These are phyloP conservation scores for Mucor velutinosus DNA, from an alignment of 371 early-diverging fungal species.

Conservation along the genomic window DNA sequence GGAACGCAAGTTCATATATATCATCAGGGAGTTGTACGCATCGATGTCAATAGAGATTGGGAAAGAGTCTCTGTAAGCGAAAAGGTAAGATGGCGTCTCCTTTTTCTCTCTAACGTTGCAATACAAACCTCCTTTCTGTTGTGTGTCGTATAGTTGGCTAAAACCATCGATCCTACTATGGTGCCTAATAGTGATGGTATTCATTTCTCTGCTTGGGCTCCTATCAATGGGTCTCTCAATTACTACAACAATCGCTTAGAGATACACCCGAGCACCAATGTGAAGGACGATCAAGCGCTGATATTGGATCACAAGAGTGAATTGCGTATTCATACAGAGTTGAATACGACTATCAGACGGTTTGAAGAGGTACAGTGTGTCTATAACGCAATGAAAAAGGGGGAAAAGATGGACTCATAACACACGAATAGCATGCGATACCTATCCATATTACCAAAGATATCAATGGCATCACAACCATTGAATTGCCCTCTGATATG, in stretches of 20 bases:
- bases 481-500: slow-evolving; percentile 28
- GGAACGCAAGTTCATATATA: slow-evolving; percentile 23
- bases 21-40: slow-evolving; percentile 25
- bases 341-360: slow-evolving; percentile 22
- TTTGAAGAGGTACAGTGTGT: slow-evolving; percentile 29
- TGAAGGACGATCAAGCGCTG: slow-evolving; percentile 17
- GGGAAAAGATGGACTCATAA: background rate
- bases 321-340: slow-evolving; percentile 13
- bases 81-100: slow-evolving; percentile 24
- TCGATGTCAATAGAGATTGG: slow-evolving; percentile 37
- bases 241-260: slow-evolving; percentile 30
- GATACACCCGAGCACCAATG: slow-evolving; percentile 15
- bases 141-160: slow-evolving; percentile 20
- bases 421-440: slow-evolving; percentile 15
- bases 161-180: slow-evolving; percentile 15
- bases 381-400: background rate
- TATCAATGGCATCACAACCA: slow-evolving; percentile 15
- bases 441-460: slow-evolving; percentile 18
- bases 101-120: background rate
- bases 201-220: slow-evolving; percentile 24
- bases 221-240: slow-evolving; percentile 25
- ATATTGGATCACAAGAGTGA: slow-evolving; percentile 16
- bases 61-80: slow-evolving; percentile 36
- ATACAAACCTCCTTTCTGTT: background rate
- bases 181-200: slow-evolving; percentile 9